These are phyloP conservation scores for Ogataea methanolica DNA, from an alignment of 805 yeast species.

Conservation along the genomic window DNA sequence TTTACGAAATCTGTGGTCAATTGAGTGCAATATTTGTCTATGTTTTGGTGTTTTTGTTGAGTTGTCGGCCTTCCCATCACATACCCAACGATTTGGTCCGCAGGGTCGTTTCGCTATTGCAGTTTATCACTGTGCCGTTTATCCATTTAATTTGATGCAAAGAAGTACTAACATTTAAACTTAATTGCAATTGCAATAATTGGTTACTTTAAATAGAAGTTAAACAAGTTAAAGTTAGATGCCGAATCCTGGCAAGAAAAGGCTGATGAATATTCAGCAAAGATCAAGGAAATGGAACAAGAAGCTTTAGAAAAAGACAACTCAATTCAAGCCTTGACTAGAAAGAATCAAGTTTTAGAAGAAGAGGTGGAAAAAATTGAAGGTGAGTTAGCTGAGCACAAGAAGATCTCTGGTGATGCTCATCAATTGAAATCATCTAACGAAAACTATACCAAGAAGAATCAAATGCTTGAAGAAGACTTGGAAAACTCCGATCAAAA, in stretches of 20 bases:
- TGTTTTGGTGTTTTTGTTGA: too few relatives aligned
- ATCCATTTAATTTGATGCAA: too few relatives aligned
- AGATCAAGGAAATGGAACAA: constrained; percentile 88
- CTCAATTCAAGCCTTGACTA: constrained; percentile 86
- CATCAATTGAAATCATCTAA: constrained; percentile 83
- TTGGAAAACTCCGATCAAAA: constrained; percentile 86
- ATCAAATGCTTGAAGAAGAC: constrained; percentile 83
- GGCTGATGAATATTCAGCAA: constrained; percentile 78
- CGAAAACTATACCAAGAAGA: constrained; percentile 87
- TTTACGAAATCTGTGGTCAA: too few relatives aligned
- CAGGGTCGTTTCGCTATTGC: neutral
- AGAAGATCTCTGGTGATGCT: constrained; percentile 87
- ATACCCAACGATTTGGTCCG: neutral
- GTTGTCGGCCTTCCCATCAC: neutral
- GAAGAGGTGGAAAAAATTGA: constrained; percentile 78
- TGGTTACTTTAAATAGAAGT: constrained; percentile 46
- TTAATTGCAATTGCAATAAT: neutral
- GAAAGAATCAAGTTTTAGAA: constrained; percentile 88
- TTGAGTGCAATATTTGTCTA: too few relatives aligned
- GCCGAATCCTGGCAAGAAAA: constrained; percentile 98
- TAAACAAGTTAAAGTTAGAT: constrained; percentile 84
- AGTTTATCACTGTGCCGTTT: too few relatives aligned
- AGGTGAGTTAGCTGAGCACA: constrained; percentile 65
- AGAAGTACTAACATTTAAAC: neutral
- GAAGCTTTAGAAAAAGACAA: constrained; percentile 89